Evolutionary conservation across 768 basidiomycete species (phyloP).

Genomic region (Rhodotorula paludigena): DNA sequence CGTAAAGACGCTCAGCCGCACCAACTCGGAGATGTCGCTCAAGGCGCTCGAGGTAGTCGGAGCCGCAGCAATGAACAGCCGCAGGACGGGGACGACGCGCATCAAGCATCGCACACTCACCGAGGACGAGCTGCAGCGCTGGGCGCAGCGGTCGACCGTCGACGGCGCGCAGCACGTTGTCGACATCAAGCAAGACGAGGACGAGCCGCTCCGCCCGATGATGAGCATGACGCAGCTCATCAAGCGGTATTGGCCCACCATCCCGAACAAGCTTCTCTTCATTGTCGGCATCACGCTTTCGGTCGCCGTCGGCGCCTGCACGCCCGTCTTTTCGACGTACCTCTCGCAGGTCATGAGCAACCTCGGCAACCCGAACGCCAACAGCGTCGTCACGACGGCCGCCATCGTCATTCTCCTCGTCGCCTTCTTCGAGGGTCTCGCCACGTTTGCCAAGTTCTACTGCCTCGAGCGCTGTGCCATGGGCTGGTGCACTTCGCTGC

Average conservation of each 20-base stretch:
- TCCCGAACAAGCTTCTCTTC: constrained; percentile 65
- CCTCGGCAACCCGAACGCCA: constrained; percentile 42
- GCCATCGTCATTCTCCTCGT: constrained; percentile 55
- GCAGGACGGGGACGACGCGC: constrained; percentile 16
- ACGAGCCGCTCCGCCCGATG: background rate
- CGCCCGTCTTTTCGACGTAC: constrained; percentile 85
- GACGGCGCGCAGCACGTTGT: background rate
- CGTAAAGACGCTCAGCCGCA: background rate
- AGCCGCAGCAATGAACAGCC: constrained; percentile 7
- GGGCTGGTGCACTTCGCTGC: constrained; percentile 66
- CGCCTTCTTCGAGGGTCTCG: constrained; percentile 68
- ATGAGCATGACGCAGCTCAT: background rate
- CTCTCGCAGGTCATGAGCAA: constrained; percentile 68
- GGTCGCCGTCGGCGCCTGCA: constrained; percentile 71
- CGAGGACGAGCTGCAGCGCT: background rate
- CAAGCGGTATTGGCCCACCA: constrained; percentile 32
- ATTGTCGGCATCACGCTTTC: constrained; percentile 66
- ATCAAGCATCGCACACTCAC: constrained; percentile 26
- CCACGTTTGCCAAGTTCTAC: constrained; percentile 71
- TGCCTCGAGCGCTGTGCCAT: constrained; percentile 70
- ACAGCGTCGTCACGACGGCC: constrained; percentile 45
- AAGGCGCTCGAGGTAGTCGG: constrained; percentile 31
- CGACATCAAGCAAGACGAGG: background rate
- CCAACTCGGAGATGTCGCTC: constrained; percentile 34
- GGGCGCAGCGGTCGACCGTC: background rate